Percentiles rank a stretch among this genome's conserved stretches.
phyloP scores from a whole-genome alignment of 768 basidiomycete genomes.

The Phlebiopsis flavidoalba region DNA sequence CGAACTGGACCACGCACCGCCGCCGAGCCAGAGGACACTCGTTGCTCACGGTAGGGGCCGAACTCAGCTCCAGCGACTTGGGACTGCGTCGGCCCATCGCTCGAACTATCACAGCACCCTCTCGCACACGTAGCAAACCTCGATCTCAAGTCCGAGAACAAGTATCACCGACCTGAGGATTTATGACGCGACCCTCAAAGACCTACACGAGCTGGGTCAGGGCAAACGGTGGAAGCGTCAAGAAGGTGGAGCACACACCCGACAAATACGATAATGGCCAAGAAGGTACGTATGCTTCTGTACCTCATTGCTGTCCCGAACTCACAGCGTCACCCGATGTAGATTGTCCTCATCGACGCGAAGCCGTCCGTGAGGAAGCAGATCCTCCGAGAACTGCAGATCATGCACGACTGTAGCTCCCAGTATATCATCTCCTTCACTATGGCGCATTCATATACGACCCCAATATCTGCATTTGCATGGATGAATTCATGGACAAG shows the following conservation, averaged over 20 bases:
- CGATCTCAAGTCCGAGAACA: conserved; percentile 81
- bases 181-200: conserved; percentile 91
- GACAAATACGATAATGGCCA: conserved; percentile 92
- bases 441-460: conserved; percentile 95
- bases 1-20: conserved; percentile 26
- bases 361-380: conserved; percentile 96
- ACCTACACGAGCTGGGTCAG: conserved; percentile 86
- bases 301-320: not conserved
- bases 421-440: conserved; percentile 94
- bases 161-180: conserved; percentile 71
- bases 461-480: conserved; percentile 98
- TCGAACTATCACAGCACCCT: conserved; percentile 77
- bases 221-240: conserved; percentile 98
- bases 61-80: conserved; percentile 50
- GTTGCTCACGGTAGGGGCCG: conserved; percentile 43
- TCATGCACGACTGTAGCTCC: conserved; percentile 97
- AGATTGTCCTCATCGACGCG: conserved; percentile 96
- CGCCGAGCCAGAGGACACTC: conserved; percentile 28
- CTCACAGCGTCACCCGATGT: not conserved
- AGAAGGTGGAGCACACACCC: conserved; percentile 92
- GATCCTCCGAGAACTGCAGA: conserved; percentile 94
- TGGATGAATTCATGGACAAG: conserved; percentile 96
- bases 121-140: conserved; percentile 80
- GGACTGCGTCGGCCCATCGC: conserved; percentile 44
- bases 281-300: conserved; percentile 64